A percentile compares a stretch with the other conserved stretches of the same genome.
Conservation (phyloP, 352 stramenopile species). For the Globisporangium megalacanthum region DNA sequence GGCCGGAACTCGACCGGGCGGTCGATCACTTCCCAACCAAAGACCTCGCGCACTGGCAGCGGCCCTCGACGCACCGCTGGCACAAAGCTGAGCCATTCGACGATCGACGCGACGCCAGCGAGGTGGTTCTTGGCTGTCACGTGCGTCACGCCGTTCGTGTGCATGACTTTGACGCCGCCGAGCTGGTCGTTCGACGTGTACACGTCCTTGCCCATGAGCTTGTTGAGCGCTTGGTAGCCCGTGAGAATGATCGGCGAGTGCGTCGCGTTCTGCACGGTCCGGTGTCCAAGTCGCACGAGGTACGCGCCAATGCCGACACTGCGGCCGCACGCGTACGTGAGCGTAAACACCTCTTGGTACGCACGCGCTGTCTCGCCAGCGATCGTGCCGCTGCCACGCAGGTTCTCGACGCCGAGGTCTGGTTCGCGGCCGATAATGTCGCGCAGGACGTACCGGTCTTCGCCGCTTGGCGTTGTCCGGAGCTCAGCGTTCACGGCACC, state of each 20-base stretch:
- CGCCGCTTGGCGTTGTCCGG: conserved; percentile 49
- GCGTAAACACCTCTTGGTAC: conserved; percentile 99
- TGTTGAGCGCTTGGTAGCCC: conserved; percentile 99
- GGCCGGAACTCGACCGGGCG: conserved; percentile 89
- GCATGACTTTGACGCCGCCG: conserved; percentile 99
- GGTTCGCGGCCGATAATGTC: conserved; percentile 98
- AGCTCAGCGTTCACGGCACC: conserved; percentile 86
- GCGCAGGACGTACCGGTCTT: conserved; percentile 92
- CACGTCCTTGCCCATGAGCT: conserved; percentile 99
- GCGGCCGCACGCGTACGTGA: conserved; percentile 98
- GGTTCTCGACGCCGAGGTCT: conserved; percentile 99
- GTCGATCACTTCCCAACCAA: conserved; percentile 81
- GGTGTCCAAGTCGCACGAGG: conserved; percentile 97
- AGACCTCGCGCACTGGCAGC: conserved; percentile 83
- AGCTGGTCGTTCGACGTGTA: conserved; percentile 99
- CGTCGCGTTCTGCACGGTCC: conserved; percentile 98
- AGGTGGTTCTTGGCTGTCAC: conserved; percentile 96
- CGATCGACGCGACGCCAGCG: conserved; percentile 91
- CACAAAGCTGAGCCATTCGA: conserved; percentile 99
- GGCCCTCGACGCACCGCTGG: conserved; percentile 85
- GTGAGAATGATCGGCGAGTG: conserved; percentile 99
- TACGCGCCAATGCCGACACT: conserved; percentile 99
- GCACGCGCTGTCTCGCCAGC: conserved; percentile 97
- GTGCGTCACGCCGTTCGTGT: conserved; percentile 99
- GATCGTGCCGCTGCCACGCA: conserved; percentile 98